Evolutionary conservation across 2,329 filamentous ascomycete species (phyloP).

Genomic region (Aspergillus nomiae): DNA sequence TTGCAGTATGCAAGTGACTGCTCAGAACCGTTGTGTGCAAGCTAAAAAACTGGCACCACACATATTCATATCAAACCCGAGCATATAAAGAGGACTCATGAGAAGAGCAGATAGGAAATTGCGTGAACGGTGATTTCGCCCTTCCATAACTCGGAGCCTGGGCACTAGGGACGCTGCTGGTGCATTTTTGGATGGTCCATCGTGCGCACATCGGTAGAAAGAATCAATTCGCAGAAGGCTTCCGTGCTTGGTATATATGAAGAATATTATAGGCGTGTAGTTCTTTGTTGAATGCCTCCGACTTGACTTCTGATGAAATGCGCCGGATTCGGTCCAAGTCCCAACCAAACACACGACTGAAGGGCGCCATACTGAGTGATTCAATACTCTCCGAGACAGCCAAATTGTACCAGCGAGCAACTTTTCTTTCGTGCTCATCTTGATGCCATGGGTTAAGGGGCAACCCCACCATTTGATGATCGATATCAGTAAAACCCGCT

Average conservation of each 20-base stretch:
- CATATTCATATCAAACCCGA: neutral
- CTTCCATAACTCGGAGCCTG: neutral
- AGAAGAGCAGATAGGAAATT: neutral
- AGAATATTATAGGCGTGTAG: constrained; percentile 68
- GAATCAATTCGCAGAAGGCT: constrained; percentile 27
- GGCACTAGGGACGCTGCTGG: neutral
- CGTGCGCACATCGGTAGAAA: neutral
- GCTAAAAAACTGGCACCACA: neutral
- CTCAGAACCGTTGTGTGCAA: neutral
- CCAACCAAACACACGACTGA: constrained; percentile 67
- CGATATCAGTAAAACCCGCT: constrained; percentile 79
- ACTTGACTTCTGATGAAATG: constrained; percentile 64
- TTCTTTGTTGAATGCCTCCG: constrained; percentile 68
- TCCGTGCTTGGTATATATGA: constrained; percentile 48
- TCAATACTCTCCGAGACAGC: constrained; percentile 73
- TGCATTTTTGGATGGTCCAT: neutral
- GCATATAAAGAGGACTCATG: neutral
- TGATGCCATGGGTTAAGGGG: constrained; percentile 74
- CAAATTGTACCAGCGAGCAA: constrained; percentile 83
- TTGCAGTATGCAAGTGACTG: neutral
- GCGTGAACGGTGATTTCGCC: neutral
- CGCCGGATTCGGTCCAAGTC: constrained; percentile 62
- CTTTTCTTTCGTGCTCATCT: constrained; percentile 64
- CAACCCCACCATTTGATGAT: constrained; percentile 67
- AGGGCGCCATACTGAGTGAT: constrained; percentile 70